Conservation (phyloP, 2,329 filamentous ascomycete genomes). For the Pseudopithomyces chartarum region DNA sequence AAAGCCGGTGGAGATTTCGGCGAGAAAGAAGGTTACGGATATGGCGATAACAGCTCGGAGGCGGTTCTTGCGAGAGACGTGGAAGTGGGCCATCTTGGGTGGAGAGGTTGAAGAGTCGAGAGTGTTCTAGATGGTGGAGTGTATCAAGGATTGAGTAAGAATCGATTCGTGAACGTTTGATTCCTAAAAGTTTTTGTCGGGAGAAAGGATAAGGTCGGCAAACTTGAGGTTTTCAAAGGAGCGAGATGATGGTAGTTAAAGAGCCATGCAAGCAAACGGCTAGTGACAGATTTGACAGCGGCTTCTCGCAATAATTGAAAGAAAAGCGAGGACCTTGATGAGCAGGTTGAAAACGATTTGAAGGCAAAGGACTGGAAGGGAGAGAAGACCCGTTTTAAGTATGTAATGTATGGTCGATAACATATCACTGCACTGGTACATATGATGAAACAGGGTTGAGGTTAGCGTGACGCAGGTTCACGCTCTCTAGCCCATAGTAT, state of each 20-base stretch:
- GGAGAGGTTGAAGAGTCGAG: neutral
- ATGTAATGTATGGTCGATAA: slow-evolving; percentile 1
- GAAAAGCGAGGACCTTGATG: neutral
- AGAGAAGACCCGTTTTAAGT: neutral
- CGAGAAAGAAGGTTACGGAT: slow-evolving; percentile 53
- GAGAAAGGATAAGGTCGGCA: no score
- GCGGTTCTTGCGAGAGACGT: slow-evolving; percentile 38
- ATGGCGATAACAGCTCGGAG: slow-evolving; percentile 51
- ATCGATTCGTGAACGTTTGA: no score
- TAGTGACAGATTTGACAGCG: neutral
- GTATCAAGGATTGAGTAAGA: no score
- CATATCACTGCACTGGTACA: slow-evolving; percentile 6
- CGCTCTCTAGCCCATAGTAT: neutral
- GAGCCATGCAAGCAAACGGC: neutral
- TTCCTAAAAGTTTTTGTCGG: no score
- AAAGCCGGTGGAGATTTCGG: slow-evolving; percentile 63
- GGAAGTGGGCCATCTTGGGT: slow-evolving; percentile 14
- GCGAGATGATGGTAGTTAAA: neutral
- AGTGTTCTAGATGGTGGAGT: no score
- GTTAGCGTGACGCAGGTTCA: neutral
- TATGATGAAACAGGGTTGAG: neutral
- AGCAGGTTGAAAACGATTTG: neutral
- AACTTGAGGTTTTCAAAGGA: no score
- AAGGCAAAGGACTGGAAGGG: neutral
- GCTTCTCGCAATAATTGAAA: neutral